These are phyloP conservation scores for Ichthyophonus hoferi DNA, from an alignment of 208 protist genomes.

Conservation along the genomic window DNA sequence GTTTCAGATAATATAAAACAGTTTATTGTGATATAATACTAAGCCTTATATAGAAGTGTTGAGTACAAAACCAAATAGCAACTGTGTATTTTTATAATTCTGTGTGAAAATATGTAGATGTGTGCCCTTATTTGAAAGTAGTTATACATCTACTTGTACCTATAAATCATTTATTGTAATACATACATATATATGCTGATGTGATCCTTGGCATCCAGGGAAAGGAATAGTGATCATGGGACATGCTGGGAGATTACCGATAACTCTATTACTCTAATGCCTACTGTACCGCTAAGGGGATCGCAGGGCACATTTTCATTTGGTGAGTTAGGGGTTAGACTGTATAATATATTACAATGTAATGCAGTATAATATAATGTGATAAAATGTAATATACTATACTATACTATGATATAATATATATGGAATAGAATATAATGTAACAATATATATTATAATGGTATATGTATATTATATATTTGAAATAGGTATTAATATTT, in stretches of 20 bases:
- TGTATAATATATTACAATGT: background rate
- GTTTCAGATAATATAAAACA: too few species aligned
- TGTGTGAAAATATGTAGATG: background rate
- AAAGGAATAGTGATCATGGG: background rate
- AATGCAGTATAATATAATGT: too few species aligned
- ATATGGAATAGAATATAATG: too few species aligned
- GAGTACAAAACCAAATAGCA: too few species aligned
- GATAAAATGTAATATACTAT: too few species aligned
- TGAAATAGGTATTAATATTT: too few species aligned
- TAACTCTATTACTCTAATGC: background rate
- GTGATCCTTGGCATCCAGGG: background rate
- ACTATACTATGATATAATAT: too few species aligned
- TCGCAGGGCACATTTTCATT: background rate
- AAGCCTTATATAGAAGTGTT: too few species aligned
- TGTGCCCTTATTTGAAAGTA: background rate
- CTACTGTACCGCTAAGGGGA: background rate
- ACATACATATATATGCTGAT: background rate
- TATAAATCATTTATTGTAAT: background rate
- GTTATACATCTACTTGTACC: background rate
- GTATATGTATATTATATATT: too few species aligned
- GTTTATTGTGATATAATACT: too few species aligned
- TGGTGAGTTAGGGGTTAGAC: background rate
- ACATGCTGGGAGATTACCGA: background rate
- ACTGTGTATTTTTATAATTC: background rate
- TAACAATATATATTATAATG: too few species aligned